These are phyloP conservation scores for Mucor saturninus DNA, from an alignment of 371 early-diverging fungal species.

Conservation along the genomic window DNA sequence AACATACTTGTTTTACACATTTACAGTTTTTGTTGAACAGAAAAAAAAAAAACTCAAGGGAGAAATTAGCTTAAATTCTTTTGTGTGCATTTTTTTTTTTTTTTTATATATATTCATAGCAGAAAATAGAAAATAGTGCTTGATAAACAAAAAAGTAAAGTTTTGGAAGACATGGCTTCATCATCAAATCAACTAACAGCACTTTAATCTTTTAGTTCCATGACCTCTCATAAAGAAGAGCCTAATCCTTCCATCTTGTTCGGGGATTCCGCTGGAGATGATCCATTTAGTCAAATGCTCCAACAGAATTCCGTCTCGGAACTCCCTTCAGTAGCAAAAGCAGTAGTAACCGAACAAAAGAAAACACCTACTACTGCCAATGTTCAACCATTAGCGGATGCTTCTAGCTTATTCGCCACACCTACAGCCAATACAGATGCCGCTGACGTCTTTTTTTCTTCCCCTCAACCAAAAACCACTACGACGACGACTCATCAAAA, in stretches of 20 bases:
- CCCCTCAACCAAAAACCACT: conserved; percentile 1
- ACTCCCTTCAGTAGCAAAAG: not conserved
- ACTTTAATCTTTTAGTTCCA: not conserved
- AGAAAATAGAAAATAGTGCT: too few species aligned
- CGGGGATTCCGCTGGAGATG: conserved; percentile 17
- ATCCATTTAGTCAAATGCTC: conserved; percentile 23
- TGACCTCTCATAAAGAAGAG: conserved; percentile 28
- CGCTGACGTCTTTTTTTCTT: conserved; percentile 26
- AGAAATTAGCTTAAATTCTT: not conserved
- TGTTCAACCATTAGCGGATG: conserved; percentile 27
- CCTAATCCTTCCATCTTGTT: conserved; percentile 22
- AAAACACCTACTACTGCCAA: conserved; percentile 2
- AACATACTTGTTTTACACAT: too few species aligned
- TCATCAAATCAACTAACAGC: not conserved
- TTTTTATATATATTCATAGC: too few species aligned
- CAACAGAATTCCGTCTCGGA: conserved; percentile 9
- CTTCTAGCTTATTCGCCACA: conserved; percentile 34
- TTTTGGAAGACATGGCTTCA: not conserved
- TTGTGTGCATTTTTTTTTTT: too few species aligned
- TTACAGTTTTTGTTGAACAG: too few species aligned
- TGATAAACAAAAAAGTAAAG: not conserved
- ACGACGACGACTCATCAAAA: not conserved
- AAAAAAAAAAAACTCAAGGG: too few species aligned
- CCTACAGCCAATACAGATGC: conserved; percentile 1
- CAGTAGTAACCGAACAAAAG: not conserved